Base-by-base conservation (phyloP, 768 basidiomycete genomes). In the Royoungia palumana region DNA sequence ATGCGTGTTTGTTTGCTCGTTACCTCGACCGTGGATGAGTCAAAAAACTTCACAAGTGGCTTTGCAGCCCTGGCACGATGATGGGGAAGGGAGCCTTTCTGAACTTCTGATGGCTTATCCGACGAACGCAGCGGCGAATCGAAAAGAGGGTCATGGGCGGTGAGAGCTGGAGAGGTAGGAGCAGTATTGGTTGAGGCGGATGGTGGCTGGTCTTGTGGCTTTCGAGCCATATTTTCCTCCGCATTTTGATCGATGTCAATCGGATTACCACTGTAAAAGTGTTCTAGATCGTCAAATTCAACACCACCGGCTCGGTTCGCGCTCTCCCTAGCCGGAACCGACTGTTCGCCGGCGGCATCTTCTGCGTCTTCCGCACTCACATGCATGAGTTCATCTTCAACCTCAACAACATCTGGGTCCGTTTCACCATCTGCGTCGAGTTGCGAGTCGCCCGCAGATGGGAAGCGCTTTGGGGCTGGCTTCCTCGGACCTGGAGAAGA, bases 11-110 rank as follows among this genome's bases (percentile, higher is more conserved):
- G 70, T 46, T 71, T 51, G 53, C 39, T 32, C 28, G 52, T 47
- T 5, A 42, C 38, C 17, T 70, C 53, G 12, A 60, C 49, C 1
- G 46, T 47, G 6, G 72, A 63, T 24, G 61, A 36, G 44, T 83
- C 79, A 5, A 75, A 64, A 50, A 79, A 62, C 55, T 79, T 79
- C 17, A 85, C 75, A 5, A 72, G 70, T 14, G 85, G 81, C 21
- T 83, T 80, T 16, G 72, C 71, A 13, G 65, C 69, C 37, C 80
- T 76, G 1, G 62, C 67, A 46, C 76, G 76, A 60, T 82, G 83
- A 6, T 54, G 53, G 20, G 70, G 70, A 5, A 67, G 38, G 3
- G 50, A 8, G 1, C 42, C 54, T 14, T 19, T 45, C 14, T 51
- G 51, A 39, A 4, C 25, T 50, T 56, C 55, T 5, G 39, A 36